A percentile compares a stretch with the other conserved stretches of the same genome.
Evolutionary conservation across 2,329 filamentous ascomycete genomes (phyloP).

Genomic region (Arthrinium phaeospermum): DNA sequence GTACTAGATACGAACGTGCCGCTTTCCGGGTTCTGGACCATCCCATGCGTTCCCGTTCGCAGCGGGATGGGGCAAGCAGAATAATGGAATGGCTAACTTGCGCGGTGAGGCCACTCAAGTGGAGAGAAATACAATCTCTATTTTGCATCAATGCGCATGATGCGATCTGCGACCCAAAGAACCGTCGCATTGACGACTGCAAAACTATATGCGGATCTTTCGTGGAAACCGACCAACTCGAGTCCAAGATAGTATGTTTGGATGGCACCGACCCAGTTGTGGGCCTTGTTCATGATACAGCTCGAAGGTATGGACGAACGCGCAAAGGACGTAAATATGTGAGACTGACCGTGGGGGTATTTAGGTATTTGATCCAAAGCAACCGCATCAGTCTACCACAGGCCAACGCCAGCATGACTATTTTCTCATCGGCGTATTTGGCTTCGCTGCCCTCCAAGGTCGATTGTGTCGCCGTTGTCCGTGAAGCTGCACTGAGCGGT

Average conservation of each 20-base stretch:
- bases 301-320: neutral
- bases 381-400: neutral
- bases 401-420: neutral
- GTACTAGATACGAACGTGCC: neutral
- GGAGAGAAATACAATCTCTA: slow-evolving; percentile 25
- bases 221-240: neutral
- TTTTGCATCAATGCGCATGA: slow-evolving; percentile 23
- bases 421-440: neutral
- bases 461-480: fast-evolving
- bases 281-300: neutral
- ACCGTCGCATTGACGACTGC: neutral
- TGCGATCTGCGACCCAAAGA: neutral
- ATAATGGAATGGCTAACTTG: slow-evolving; percentile 22
- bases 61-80: neutral
- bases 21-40: neutral
- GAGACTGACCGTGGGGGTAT: too few relatives aligned
- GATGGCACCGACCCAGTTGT: neutral
- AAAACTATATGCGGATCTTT: neutral
- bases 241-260: neutral
- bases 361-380: neutral
- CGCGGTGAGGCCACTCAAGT: slow-evolving; percentile 22
- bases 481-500: neutral
- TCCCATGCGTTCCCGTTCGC: neutral
- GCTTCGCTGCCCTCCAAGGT: neutral
- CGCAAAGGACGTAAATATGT: too few relatives aligned